Evolutionary conservation across 345 rosid species (phyloP).

Genomic region (Pugionium cornutum): DNA sequence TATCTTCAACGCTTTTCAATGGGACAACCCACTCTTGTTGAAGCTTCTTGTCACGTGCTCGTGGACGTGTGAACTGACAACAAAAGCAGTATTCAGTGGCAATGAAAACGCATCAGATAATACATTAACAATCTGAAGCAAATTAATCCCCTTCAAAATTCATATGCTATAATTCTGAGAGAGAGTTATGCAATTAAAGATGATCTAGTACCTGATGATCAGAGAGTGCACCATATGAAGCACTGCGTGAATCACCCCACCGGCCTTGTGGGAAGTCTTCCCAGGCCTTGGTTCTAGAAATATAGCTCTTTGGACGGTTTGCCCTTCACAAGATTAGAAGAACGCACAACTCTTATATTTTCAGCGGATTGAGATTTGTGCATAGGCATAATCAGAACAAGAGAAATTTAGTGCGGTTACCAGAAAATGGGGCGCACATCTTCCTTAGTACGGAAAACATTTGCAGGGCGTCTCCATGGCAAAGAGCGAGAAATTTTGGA

Average conservation of each 20-base stretch:
- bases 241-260: conserved; percentile 90
- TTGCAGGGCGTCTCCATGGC: conserved; percentile 95
- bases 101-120: not conserved
- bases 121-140: conserved; percentile 3
- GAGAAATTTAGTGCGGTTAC: conserved; percentile 44
- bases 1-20: conserved; percentile 69
- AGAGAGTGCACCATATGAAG: conserved; percentile 78
- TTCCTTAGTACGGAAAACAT: conserved; percentile 85
- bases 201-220: conserved; percentile 72
- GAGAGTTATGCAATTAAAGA: conserved; percentile 3
- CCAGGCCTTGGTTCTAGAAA: conserved; percentile 88
- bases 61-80: conserved; percentile 48
- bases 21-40: conserved; percentile 81
- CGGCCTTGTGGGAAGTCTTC: conserved; percentile 86
- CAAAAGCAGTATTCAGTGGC: conserved; percentile 6
- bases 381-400: not conserved
- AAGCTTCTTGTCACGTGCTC: conserved; percentile 89
- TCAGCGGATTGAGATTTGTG: not conserved
- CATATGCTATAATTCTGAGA: not conserved
- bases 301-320: conserved; percentile 97
- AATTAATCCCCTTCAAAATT: not conserved
- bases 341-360: conserved; percentile 3
- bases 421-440: conserved; percentile 97
- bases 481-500: conserved; percentile 71
- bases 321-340: conserved; percentile 63